Evolutionary conservation across 345 rosid genomes (phyloP), one percentile per base, ranked within the genome.

Genomic region (Eucalyptus cloeziana): DNA sequence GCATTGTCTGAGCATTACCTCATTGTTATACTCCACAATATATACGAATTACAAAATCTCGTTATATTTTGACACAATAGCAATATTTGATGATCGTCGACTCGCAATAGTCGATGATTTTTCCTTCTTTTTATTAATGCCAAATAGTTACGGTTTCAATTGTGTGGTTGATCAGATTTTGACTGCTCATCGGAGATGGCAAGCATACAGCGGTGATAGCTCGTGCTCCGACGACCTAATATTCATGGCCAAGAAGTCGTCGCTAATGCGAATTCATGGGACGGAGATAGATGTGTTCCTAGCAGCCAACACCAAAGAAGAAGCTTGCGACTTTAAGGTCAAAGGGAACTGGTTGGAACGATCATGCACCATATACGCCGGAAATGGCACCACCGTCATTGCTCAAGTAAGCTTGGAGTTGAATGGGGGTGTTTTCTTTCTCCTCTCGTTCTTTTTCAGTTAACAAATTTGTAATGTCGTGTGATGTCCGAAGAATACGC

Each of bases 121-220:
- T 64, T n/a, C 76, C 8, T n/a, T 7, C 17, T 15, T 15, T 27
- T 62, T 3, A 27, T 15, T n/a, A 15, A 64, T 15, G 37, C 9
- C 9, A 33, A n/a, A n/a, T 14, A 64, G 21, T 64, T 14, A 15
- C 21, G 15, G 76, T n/a, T 64, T 60, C n/a, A 10, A 10, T 33
- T 30, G 67, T 86, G 67, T 4, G 1, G 45, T 52, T 2, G 21
- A 85, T 49, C 90, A 93, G 94, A 67, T 88, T 54, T 56, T 88
- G 81, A 90, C 93, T n/a, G 87, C 89, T n/a, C 94, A 93, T 87
- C 37, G 67, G 85, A 91, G 93, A 88, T 92, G 94, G 94, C 90
- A 89, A 54, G 92, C 64, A 8, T 92, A 62, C 83, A 91, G 89
- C 22, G 93, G 93, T 52, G 93, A 90, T 3, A 90, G 91, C 91